Evolutionary conservation across 2,329 filamentous ascomycete species (phyloP).

Genomic region (Cladosporium colombiae): DNA sequence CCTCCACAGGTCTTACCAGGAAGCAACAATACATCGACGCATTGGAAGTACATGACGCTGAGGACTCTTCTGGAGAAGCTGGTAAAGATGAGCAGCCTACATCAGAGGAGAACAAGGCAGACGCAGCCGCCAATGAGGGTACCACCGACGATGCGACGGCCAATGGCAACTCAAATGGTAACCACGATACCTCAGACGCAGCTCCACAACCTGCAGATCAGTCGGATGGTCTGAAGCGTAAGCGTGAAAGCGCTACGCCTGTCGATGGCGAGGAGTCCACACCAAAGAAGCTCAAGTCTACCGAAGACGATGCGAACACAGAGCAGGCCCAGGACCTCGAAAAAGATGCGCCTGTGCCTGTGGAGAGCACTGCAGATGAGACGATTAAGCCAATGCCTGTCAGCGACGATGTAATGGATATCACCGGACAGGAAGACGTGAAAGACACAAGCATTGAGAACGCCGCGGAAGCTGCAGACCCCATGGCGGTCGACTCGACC

Average conservation of each 20-base stretch:
- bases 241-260: conserved; percentile 34
- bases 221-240: conserved; percentile 33
- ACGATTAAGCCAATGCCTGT: conserved; percentile 29
- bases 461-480: neutral
- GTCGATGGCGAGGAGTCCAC: conserved; percentile 35
- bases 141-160: neutral
- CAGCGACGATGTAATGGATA: conserved; percentile 36
- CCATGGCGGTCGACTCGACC: conserved; percentile 7
- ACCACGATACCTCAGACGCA: neutral
- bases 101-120: neutral
- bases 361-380: conserved; percentile 23
- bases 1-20: conserved; percentile 47
- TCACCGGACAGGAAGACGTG: conserved; percentile 20
- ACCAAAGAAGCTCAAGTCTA: conserved; percentile 47
- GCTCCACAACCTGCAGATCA: conserved; percentile 15
- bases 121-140: neutral
- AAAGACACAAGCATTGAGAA: conserved; percentile 10
- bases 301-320: conserved; percentile 38
- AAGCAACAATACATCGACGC: conserved; percentile 53
- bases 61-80: conserved; percentile 20
- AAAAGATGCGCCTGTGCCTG: conserved; percentile 16
- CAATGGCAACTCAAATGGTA: neutral
- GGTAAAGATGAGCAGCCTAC: neutral
- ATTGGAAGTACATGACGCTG: conserved; percentile 40
- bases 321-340: conserved; percentile 27